phyloP scores from a whole-genome alignment of 441 rosid genomes.

The Omphalea diandra region DNA sequence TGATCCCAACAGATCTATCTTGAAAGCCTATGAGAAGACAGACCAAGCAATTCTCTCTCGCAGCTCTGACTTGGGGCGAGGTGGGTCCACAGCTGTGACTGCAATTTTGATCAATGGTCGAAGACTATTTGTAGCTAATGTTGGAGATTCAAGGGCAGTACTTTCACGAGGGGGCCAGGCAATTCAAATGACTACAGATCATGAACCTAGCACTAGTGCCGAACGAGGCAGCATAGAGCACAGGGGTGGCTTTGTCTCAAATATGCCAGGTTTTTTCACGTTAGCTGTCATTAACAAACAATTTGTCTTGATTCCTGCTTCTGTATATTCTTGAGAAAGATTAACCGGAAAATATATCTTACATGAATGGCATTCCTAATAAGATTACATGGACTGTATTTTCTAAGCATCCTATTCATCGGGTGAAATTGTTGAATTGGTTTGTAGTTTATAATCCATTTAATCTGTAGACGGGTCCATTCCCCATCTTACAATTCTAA shows the following conservation, averaged over 20 bases:
- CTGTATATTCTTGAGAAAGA: too few relatives aligned
- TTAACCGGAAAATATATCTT: not conserved
- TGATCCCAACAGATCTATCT: slow-evolving; percentile 56
- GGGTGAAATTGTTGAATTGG: not conserved
- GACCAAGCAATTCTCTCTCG: slow-evolving; percentile 76
- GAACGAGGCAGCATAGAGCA: slow-evolving; percentile 85
- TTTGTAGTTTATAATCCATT: not conserved
- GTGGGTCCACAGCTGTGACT: too few relatives aligned
- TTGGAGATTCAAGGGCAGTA: slow-evolving; percentile 88
- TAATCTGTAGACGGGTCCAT: not conserved
- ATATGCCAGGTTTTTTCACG: slow-evolving; percentile 70
- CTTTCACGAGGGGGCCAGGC: slow-evolving; percentile 67
- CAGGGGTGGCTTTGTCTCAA: too few relatives aligned
- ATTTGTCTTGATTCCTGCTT: not conserved
- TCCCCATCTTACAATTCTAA: not conserved
- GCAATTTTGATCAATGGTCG: slow-evolving; percentile 66
- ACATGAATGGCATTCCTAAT: not conserved
- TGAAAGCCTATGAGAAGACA: slow-evolving; percentile 77
- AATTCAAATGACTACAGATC: slow-evolving; percentile 63
- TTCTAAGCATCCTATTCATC: not conserved
- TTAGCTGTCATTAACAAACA: slow-evolving; percentile 1
- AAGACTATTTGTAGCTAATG: slow-evolving; percentile 73
- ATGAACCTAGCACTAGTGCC: slow-evolving; percentile 86
- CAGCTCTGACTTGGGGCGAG: slow-evolving; percentile 65
- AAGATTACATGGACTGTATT: not conserved